Evolutionary conservation across 1,284 basidiomycete genomes (phyloP).

Genomic region (Abortiporus biennis): DNA sequence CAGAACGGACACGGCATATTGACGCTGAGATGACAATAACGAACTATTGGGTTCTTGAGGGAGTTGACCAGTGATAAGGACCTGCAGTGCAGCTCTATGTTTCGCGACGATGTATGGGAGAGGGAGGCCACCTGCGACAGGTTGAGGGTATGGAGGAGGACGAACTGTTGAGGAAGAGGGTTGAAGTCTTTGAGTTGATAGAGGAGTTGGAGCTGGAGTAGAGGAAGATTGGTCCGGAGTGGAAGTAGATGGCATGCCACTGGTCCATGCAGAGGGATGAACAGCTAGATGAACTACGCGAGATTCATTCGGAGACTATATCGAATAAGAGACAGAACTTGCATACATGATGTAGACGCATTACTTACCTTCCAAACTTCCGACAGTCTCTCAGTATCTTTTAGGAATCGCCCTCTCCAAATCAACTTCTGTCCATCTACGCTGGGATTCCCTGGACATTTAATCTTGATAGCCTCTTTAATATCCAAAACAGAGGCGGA

Average conservation of each 20-base stretch:
- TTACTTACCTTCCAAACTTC: conserved; percentile 69
- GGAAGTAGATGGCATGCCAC: conserved; percentile 4
- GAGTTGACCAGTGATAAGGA: conserved; percentile 20
- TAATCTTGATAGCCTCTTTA: conserved; percentile 56
- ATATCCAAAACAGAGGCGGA: conserved; percentile 52
- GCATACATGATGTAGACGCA: conserved; percentile 5
- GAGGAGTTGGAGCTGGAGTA: conserved; percentile 6
- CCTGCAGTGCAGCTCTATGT: conserved; percentile 27
- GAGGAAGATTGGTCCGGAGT: conserved; percentile 8
- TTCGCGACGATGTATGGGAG: conserved; percentile 21
- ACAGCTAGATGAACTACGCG: conserved; percentile 70
- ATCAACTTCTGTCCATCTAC: conserved; percentile 69
- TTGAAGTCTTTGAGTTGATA: neutral
- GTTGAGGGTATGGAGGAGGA: conserved; percentile 9
- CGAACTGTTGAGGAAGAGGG: neutral
- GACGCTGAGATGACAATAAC: conserved; percentile 12
- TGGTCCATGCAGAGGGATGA: conserved; percentile 64
- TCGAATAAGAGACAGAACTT: neutral
- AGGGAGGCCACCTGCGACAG: conserved; percentile 3
- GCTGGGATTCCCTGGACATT: conserved; percentile 60
- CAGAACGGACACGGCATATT: conserved; percentile 20
- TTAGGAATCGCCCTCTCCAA: conserved; percentile 63
- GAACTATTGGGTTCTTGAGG: conserved; percentile 7
- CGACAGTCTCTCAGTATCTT: conserved; percentile 57
- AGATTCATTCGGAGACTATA: conserved; percentile 48